These are phyloP conservation scores for Penicillium lividum DNA, from an alignment of 495 filamentous ascomycete species.

Conservation along the genomic window DNA sequence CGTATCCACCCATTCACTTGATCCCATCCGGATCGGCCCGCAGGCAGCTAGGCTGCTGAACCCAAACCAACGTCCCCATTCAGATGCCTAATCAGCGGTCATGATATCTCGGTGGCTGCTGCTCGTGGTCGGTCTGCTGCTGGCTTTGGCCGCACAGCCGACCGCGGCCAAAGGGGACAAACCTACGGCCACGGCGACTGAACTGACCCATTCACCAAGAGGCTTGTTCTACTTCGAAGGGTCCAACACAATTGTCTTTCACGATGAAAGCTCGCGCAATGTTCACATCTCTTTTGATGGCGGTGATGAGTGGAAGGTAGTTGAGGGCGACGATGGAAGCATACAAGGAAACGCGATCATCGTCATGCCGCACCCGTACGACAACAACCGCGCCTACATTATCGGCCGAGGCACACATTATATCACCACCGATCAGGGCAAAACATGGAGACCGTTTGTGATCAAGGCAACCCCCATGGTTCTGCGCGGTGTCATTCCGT, in stretches of 20 bases:
- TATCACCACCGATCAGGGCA: slow-evolving; percentile 75
- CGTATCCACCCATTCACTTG: background rate
- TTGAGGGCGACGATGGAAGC: slow-evolving; percentile 57
- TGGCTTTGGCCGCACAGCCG: slow-evolving; percentile 34
- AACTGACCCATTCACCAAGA: slow-evolving; percentile 61
- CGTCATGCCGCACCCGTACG: slow-evolving; percentile 72
- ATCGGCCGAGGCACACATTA: slow-evolving; percentile 69
- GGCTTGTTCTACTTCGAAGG: slow-evolving; percentile 85
- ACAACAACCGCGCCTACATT: slow-evolving; percentile 75
- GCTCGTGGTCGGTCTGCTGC: slow-evolving; percentile 38
- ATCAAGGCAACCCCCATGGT: slow-evolving; percentile 48
- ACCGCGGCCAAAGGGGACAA: slow-evolving; percentile 49
- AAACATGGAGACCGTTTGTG: slow-evolving; percentile 75
- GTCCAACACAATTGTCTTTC: slow-evolving; percentile 72
- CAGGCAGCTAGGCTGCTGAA: slow-evolving; percentile 12
- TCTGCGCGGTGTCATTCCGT: slow-evolving; percentile 20
- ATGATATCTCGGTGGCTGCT: slow-evolving; percentile 47
- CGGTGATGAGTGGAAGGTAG: slow-evolving; percentile 68
- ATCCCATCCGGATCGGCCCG: slow-evolving; percentile 23
- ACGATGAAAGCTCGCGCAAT: slow-evolving; percentile 53
- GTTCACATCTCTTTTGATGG: slow-evolving; percentile 76
- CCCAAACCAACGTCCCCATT: slow-evolving; percentile 15
- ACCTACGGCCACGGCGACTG: slow-evolving; percentile 51
- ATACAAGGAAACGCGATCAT: slow-evolving; percentile 57
- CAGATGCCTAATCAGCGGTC: slow-evolving; percentile 38